Conservation (phyloP, 2,329 filamentous ascomycete species). For the Fusarium drepaniforme region DNA sequence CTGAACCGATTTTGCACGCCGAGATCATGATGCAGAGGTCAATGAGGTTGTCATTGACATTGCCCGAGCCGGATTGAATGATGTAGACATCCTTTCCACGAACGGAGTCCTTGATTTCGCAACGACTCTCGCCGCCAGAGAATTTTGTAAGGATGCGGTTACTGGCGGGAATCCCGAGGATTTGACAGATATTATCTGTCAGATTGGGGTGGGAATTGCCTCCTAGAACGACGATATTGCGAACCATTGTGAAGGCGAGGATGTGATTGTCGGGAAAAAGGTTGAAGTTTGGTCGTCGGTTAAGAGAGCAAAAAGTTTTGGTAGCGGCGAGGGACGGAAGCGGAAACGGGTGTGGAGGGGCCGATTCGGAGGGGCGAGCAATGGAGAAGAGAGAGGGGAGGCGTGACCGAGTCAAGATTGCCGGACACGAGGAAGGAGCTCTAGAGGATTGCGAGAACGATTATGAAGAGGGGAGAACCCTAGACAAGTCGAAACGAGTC, state of each 20-base stretch:
- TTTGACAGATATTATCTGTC: constrained; percentile 87
- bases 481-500: constrained; percentile 33
- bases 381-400: constrained; percentile 22
- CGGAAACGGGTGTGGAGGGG: constrained; percentile 45
- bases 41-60: constrained; percentile 96
- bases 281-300: constrained; percentile 22
- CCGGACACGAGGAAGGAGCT: constrained; percentile 18
- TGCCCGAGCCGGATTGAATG: constrained; percentile 91
- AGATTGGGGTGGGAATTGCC: constrained; percentile 93
- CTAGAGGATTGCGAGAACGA: constrained; percentile 9
- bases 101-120: constrained; percentile 96
- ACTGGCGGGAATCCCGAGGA: constrained; percentile 87
- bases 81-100: constrained; percentile 99
- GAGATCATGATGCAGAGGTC: constrained; percentile 98
- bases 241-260: constrained; percentile 74
- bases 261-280: constrained; percentile 20
- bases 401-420: constrained; percentile 20
- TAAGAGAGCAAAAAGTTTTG: constrained; percentile 41
- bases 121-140: constrained; percentile 92
- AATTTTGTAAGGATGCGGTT: constrained; percentile 92
- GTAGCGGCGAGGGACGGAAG: constrained; percentile 43
- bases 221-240: constrained; percentile 93
- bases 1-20: constrained; percentile 96
- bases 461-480: constrained; percentile 15
- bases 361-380: constrained; percentile 43